A percentile compares a stretch with the other conserved stretches of the same genome.
These are phyloP conservation scores for Obba rivulosa DNA, from an alignment of 768 basidiomycete genomes.

Conservation along the genomic window DNA sequence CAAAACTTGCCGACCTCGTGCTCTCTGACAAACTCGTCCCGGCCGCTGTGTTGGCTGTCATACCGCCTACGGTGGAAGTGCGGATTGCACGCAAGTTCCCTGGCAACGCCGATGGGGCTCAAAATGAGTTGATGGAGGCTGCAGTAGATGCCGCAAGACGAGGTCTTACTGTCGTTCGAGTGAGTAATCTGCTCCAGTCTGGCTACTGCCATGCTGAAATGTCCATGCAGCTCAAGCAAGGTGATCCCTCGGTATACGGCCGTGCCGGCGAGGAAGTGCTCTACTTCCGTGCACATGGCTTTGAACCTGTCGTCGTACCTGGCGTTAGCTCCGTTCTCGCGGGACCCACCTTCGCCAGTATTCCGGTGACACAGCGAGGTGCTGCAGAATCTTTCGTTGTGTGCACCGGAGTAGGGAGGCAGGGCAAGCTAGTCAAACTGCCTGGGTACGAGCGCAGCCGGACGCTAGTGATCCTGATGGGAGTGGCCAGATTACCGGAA, in stretches of 20 bases:
- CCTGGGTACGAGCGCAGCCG: slow-evolving; percentile 82
- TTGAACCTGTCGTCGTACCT: slow-evolving; percentile 80
- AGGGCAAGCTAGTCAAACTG: slow-evolving; percentile 76
- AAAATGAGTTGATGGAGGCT: slow-evolving; percentile 90
- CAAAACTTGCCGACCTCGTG: slow-evolving; percentile 76
- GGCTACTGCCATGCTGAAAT: slow-evolving; percentile 1
- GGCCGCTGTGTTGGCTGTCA: slow-evolving; percentile 75
- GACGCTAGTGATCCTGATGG: slow-evolving; percentile 89
- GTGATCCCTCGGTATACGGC: slow-evolving; percentile 93
- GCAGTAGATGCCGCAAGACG: slow-evolving; percentile 76
- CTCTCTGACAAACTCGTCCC: slow-evolving; percentile 97
- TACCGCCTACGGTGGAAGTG: slow-evolving; percentile 66
- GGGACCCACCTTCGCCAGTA: slow-evolving; percentile 83
- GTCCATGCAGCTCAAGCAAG: slow-evolving; percentile 78
- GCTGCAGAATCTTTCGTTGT: slow-evolving; percentile 86
- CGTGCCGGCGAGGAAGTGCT: slow-evolving; percentile 93
- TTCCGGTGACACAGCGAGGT: slow-evolving; percentile 94
- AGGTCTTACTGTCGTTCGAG: slow-evolving; percentile 84
- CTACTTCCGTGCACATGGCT: slow-evolving; percentile 83
- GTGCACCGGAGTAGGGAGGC: slow-evolving; percentile 90
- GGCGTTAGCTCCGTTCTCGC: slow-evolving; percentile 89
- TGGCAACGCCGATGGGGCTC: slow-evolving; percentile 93
- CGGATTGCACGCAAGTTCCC: slow-evolving; percentile 96
- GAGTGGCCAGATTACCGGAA: slow-evolving; percentile 77
- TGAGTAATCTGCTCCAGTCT: slow-evolving; percentile 30